These are phyloP conservation scores for Pseudogymnoascus verrucosus DNA, from an alignment of 2,329 filamentous ascomycete species.

Conservation along the genomic window DNA sequence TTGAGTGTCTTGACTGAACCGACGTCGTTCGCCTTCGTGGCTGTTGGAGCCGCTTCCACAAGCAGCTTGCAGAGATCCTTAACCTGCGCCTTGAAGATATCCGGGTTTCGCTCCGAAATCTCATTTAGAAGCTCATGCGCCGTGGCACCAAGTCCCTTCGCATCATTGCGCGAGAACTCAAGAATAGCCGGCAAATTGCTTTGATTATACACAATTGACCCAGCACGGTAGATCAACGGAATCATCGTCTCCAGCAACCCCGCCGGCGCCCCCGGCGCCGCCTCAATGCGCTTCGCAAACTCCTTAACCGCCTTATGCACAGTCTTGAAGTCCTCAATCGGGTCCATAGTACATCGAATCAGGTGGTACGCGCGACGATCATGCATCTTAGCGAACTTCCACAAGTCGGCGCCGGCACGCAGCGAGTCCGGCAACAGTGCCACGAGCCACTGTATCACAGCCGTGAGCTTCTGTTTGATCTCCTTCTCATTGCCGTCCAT, in stretches of 20 bases:
- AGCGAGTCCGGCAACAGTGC: slow-evolving; percentile 68
- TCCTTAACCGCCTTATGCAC: slow-evolving; percentile 88
- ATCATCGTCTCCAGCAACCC: slow-evolving; percentile 69
- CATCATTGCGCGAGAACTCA: slow-evolving; percentile 75
- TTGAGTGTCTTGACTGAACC: slow-evolving; percentile 85
- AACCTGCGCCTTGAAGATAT: slow-evolving; percentile 87
- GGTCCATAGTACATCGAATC: slow-evolving; percentile 74
- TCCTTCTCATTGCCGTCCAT: slow-evolving; percentile 62
- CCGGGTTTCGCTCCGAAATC: slow-evolving; percentile 81
- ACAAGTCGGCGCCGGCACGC: slow-evolving; percentile 67
- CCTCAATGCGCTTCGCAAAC: slow-evolving; percentile 71
- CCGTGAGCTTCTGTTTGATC: slow-evolving; percentile 61
- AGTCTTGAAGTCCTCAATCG: slow-evolving; percentile 85
- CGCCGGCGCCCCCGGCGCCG: slow-evolving; percentile 48
- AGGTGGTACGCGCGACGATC: slow-evolving; percentile 87
- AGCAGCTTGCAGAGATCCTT: slow-evolving; percentile 85
- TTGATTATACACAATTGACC: slow-evolving; percentile 83
- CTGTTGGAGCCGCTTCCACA: slow-evolving; percentile 68
- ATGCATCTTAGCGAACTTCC: slow-evolving; percentile 85
- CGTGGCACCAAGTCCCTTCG: slow-evolving; percentile 65
- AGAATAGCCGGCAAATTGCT: slow-evolving; percentile 90
- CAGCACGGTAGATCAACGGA: slow-evolving; percentile 74
- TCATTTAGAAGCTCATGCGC: slow-evolving; percentile 88
- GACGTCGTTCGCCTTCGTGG: slow-evolving; percentile 58
- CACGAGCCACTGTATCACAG: slow-evolving; percentile 64